Evolutionary conservation across 306 rosid genomes (phyloP).

Genomic region (Chamaecrista fasciculata): DNA sequence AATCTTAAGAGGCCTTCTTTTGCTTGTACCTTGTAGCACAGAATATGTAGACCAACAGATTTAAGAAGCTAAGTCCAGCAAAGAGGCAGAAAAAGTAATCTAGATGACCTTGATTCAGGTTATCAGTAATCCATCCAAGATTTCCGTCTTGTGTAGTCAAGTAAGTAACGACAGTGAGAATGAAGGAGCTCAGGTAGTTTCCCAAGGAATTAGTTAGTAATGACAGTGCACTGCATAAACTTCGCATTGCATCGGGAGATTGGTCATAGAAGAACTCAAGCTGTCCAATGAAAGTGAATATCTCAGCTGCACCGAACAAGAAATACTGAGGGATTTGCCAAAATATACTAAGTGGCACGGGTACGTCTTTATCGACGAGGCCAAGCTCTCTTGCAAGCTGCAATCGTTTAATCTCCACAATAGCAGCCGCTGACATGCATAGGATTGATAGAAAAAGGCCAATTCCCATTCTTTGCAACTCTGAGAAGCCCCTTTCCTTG

Average conservation of each 20-base stretch:
- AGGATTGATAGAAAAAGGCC: constrained; percentile 76
- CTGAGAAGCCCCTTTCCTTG: constrained; percentile 84
- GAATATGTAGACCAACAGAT: constrained; percentile 55
- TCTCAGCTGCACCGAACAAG: constrained; percentile 85
- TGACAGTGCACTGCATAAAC: constrained; percentile 88
- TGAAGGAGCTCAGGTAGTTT: constrained; percentile 81
- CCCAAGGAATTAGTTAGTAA: constrained; percentile 79
- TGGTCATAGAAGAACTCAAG: constrained; percentile 95
- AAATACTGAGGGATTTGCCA: constrained; percentile 93
- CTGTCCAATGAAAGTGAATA: constrained; percentile 84
- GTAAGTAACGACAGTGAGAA: constrained; percentile 77
- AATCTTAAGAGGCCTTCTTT: constrained; percentile 62
- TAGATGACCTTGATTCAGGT: constrained; percentile 77
- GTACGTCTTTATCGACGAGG: constrained; percentile 52
- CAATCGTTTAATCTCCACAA: constrained; percentile 70
- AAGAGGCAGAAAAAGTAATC: constrained; percentile 89
- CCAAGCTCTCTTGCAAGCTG: constrained; percentile 62
- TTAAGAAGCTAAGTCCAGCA: constrained; percentile 78
- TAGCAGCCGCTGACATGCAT: constrained; percentile 94
- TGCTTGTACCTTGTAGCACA: constrained; percentile 68
- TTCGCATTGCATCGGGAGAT: constrained; percentile 96
- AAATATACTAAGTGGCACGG: constrained; percentile 70
- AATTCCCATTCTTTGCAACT: constrained; percentile 94
- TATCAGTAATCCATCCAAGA: constrained; percentile 84
- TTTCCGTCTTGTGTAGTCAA: constrained; percentile 61